These are phyloP conservation scores for Moelleriella libera DNA, from an alignment of 2,329 filamentous ascomycete species.

Conservation along the genomic window DNA sequence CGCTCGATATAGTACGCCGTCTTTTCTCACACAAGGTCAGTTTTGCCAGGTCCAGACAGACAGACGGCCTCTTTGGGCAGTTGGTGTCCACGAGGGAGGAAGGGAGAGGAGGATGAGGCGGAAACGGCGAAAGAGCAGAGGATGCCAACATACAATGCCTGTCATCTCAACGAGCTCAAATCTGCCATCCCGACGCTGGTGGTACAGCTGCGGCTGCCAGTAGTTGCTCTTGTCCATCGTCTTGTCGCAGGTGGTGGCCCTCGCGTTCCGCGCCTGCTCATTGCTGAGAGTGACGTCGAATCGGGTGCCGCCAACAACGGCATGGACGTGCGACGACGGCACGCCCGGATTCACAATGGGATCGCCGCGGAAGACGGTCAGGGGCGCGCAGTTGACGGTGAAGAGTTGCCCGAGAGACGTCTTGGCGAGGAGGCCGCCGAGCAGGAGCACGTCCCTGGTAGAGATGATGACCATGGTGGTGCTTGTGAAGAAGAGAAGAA, in stretches of 20 bases:
- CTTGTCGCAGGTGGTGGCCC: slow-evolving; percentile 52
- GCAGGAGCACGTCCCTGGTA: neutral
- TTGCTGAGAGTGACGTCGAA: slow-evolving; percentile 43
- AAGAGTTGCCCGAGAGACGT: slow-evolving; percentile 7
- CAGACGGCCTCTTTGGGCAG: too few species aligned
- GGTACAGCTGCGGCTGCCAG: slow-evolving; percentile 47
- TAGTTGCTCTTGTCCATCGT: slow-evolving; percentile 51
- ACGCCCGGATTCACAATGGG: slow-evolving; percentile 42
- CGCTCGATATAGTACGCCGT: slow-evolving; percentile 13
- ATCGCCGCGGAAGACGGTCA: slow-evolving; percentile 33
- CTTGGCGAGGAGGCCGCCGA: neutral
- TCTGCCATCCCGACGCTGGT: slow-evolving; percentile 37
- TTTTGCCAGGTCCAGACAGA: too few species aligned
- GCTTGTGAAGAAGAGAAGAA: neutral
- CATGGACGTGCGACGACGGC: slow-evolving; percentile 43
- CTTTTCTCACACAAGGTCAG: slow-evolving; percentile 3
- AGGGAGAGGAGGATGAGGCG: neutral
- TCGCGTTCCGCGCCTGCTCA: slow-evolving; percentile 32
- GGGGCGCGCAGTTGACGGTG: slow-evolving; percentile 12
- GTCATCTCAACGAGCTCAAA: slow-evolving; percentile 27
- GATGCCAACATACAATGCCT: slow-evolving; percentile 10
- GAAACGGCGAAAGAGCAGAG: neutral
- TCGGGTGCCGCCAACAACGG: slow-evolving; percentile 46
- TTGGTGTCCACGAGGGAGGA: neutral
- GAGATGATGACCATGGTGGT: neutral